Evolutionary conservation across 371 early-diverging fungal species (phyloP).

Genomic region (Conidiobolus incongruus): DNA sequence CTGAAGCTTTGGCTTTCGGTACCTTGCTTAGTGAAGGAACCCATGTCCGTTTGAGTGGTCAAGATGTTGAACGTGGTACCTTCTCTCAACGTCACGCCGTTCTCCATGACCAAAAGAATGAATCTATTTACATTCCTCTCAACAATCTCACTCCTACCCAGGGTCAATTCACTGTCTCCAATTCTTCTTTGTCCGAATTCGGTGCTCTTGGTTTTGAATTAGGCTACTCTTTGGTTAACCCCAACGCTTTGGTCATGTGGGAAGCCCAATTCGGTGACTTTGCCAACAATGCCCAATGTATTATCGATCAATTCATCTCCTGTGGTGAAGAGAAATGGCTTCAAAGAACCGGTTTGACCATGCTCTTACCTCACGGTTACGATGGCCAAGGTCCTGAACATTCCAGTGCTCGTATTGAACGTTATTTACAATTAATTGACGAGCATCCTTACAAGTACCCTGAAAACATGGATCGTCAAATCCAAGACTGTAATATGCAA

Average conservation of each 20-base stretch:
- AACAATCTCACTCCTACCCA: slow-evolving; percentile 65
- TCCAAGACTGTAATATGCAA: slow-evolving; percentile 95
- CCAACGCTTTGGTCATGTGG: slow-evolving; percentile 83
- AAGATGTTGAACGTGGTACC: slow-evolving; percentile 96
- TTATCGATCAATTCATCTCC: slow-evolving; percentile 90
- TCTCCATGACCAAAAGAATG: slow-evolving; percentile 74
- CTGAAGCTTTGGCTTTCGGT: slow-evolving; percentile 86
- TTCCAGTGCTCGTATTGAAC: slow-evolving; percentile 81
- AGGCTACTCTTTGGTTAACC: slow-evolving; percentile 84
- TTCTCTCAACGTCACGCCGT: slow-evolving; percentile 95
- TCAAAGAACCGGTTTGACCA: slow-evolving; percentile 73
- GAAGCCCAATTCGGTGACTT: slow-evolving; percentile 98
- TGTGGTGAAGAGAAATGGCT: slow-evolving; percentile 95
- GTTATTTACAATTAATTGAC: slow-evolving; percentile 84
- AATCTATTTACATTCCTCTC: slow-evolving; percentile 43
- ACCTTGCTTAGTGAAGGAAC: slow-evolving; percentile 69
- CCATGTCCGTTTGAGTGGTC: slow-evolving; percentile 81
- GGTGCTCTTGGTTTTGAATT: slow-evolving; percentile 91
- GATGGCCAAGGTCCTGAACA: slow-evolving; percentile 97
- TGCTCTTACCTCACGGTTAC: slow-evolving; percentile 91
- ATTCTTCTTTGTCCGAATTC: slow-evolving; percentile 89
- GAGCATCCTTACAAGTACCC: slow-evolving; percentile 72
- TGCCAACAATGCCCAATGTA: slow-evolving; percentile 88
- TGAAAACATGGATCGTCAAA: slow-evolving; percentile 62
- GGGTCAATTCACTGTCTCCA: slow-evolving; percentile 67